Evolutionary conservation across 805 yeast species (phyloP), one percentile per base, ranked within the genome.

Genomic region (Yarrowia porcina): DNA sequence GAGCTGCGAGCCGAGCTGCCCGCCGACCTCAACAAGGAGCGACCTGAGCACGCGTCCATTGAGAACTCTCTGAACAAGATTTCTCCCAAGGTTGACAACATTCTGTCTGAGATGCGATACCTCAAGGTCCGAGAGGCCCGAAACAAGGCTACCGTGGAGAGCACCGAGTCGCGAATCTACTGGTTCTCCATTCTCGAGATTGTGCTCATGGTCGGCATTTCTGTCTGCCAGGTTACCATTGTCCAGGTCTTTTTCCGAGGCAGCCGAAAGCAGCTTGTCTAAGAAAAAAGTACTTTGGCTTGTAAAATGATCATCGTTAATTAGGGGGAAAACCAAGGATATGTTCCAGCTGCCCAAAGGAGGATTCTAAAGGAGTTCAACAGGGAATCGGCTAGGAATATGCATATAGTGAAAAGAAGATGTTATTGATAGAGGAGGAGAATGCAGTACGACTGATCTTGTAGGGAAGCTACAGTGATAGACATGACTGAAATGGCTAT

Each of bases 111-210:
- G 41, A 70, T 93, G 72, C 89, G 87, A 69, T 88, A 92, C 75
- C 91, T 92, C 80, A 88, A 86, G 76, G 86, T 96, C 12, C 87
- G 99, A 78, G 93, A 89, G 75, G 85, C 85, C 77, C 83, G 98
- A 77, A 93, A 93, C 77, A 94, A 90, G 83, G 83, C 87, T 57
- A 90, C 97, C 44, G 97, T 90, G 66, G 80, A 80, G 74, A 83
- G 90, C 57, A 90, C 96, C 32, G 89, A 87, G 70, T 77, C 86
- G 18, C 84, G 96, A 72, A 82, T 90, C 65, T 86, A 88, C 72
- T 89, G 87, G 82, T 83, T 89, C 71, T 85, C 92, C 49, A 76
- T 89, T 61, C 75, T 84, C 64, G 91, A 87, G 72, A 88, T 89
- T 67, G 72, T 83, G 42, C 78, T 87, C 68, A 88, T 88, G 82